Evolutionary conservation across 192 early-diverging fungal genomes (phyloP), one percentile per base, ranked within the genome.

Genomic region (Piromyces finnis): DNA sequence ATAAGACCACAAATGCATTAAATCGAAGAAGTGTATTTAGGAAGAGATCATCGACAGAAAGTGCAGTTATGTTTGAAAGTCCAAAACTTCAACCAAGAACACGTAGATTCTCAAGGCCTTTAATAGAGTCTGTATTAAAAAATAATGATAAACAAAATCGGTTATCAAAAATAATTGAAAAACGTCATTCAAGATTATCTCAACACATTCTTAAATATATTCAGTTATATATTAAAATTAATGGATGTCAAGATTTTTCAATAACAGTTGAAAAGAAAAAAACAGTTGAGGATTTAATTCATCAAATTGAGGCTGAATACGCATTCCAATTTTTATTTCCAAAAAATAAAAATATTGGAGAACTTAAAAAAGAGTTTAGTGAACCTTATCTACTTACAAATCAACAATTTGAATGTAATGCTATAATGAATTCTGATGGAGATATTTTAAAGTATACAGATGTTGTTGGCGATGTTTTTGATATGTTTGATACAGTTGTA

Each of bases 241-340:
- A 68, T 68, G 51, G 26, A 27, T 2, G 3, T 11, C 18, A 68
- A 11, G 0, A 5, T n/a, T 90, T 91, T 81, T 82, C 85, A 9
- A 79, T 92, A 51, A 90, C 90, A 0, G 85, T 90, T 9, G 86
- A 89, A 27, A 83, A 85, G 77, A 84, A 82, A 27, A 85, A 87
- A 29, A 91, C 87, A 18, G 84, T 93, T 30, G 92, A 93, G 82
- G 85, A 90, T 32, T 82, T 93, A 29, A 89, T 90, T 14, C 81
- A 86, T 6, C 89, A 89, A 81, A 92, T 93, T 77, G 92, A 93
- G 78, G 92, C 92, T 27, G 92, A 93, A 83, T 91, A 89, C 80
- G 86, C 89, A 13, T 89, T 90, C 41, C 77, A 80, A 78, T 85
- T 84, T 82, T 79, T 84, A 14, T 77, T 86, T 27, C 29, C 78